These are phyloP conservation scores for Beauveria asiatica DNA, from an alignment of 2,329 filamentous ascomycete species.

Conservation along the genomic window DNA sequence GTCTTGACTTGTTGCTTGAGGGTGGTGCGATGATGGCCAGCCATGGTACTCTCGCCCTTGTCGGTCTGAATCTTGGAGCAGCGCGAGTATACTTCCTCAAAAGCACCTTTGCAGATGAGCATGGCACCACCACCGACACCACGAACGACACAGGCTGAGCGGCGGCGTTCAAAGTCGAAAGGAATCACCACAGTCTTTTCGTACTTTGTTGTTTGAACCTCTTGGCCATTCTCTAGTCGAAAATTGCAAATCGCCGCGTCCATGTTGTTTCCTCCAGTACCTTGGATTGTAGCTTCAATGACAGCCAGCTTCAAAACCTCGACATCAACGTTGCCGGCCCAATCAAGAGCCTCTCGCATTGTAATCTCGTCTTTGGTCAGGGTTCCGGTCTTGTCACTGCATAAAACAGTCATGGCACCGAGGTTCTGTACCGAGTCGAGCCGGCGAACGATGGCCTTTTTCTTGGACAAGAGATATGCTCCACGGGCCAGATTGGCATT, in stretches of 20 bases:
- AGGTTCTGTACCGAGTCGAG: conserved; percentile 23
- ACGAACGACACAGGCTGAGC: conserved; percentile 17
- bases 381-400: conserved; percentile 24
- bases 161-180: conserved; percentile 21
- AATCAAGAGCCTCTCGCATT: conserved; percentile 17
- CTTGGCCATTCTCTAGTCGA: conserved; percentile 10
- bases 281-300: conserved; percentile 20
- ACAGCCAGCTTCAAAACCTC: conserved; percentile 20
- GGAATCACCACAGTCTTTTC: conserved; percentile 18
- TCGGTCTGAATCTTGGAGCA: conserved; percentile 16
- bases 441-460: conserved; percentile 28
- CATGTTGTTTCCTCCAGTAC: conserved; percentile 21
- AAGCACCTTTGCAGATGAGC: conserved; percentile 22
- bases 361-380: conserved; percentile 23
- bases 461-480: conserved; percentile 21
- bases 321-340: conserved; percentile 12
- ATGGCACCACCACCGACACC: conserved; percentile 18
- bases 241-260: conserved; percentile 18
- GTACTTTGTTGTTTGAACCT: conserved; percentile 16
- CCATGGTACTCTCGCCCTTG: conserved; percentile 14
- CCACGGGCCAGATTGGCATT: conserved; percentile 22
- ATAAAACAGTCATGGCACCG: conserved; percentile 22
- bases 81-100: conserved; percentile 20
- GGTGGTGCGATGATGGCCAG: conserved; percentile 11
- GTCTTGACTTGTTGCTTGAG: conserved; percentile 13